phyloP scores from a whole-genome alignment of 768 basidiomycete genomes.

The Kwoniella pini region DNA sequence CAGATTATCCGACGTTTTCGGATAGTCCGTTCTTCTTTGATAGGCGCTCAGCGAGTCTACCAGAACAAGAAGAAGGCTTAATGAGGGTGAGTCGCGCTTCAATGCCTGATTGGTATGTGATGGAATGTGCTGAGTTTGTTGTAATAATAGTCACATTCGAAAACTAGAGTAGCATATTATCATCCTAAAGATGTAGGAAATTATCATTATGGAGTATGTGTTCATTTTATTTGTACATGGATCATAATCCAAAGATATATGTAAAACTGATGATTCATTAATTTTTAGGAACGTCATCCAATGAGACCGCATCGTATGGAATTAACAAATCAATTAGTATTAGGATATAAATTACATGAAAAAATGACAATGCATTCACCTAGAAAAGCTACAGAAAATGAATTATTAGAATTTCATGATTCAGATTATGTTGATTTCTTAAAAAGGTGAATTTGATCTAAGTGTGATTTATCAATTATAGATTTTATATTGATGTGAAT shows the following conservation, averaged over 20 bases:
- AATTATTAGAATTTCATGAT: slow-evolving; percentile 89
- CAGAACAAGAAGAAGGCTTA: slow-evolving; percentile 43
- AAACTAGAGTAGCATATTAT: slow-evolving; percentile 93
- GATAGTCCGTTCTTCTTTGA: slow-evolving; percentile 55
- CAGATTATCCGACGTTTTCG: slow-evolving; percentile 50
- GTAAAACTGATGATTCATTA: no score
- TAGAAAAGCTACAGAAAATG: slow-evolving; percentile 80
- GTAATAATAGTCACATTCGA: slow-evolving; percentile 66
- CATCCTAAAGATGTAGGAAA: slow-evolving; percentile 90
- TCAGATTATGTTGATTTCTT: slow-evolving; percentile 94
- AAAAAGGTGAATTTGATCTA: slow-evolving; percentile 70
- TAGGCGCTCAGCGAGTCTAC: slow-evolving; percentile 32
- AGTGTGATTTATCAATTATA: no score
- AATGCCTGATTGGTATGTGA: neutral
- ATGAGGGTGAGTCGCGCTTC: slow-evolving; percentile 45
- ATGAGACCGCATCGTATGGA: slow-evolving; percentile 99
- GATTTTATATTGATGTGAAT: no score
- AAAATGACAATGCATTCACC: slow-evolving; percentile 93
- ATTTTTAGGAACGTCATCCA: slow-evolving; percentile 93
- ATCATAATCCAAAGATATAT: no score
- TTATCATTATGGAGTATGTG: slow-evolving; percentile 89
- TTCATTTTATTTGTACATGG: no score
- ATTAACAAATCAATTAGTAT: slow-evolving; percentile 89
- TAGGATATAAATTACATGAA: slow-evolving; percentile 94
- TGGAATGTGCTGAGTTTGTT: no score